Evolutionary conservation across 2,329 filamentous ascomycete genomes (phyloP), one percentile per base, ranked within the genome.

Genomic region (Didymella segeticola): DNA sequence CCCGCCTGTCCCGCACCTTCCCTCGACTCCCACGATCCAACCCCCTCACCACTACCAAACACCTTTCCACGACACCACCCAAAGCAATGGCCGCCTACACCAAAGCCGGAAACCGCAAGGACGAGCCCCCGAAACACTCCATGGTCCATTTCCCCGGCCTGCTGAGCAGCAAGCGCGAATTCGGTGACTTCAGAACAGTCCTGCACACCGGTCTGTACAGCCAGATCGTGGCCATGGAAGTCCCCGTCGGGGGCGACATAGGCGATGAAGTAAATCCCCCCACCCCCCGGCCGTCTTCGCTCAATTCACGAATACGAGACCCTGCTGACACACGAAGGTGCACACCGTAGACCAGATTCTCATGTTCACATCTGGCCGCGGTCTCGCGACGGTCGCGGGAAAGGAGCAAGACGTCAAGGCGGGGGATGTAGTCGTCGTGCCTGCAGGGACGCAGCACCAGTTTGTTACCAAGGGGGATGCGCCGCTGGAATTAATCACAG

Each of bases 291-390:
- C 8, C 15, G n/a, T n/a, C n/a, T 31, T 29, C 29, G 9, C 11
- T n/a, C 19, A 1, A 8, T 11, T 4, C 5, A 29, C 5, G 4
- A 17, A 7, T 47, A 17, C 19, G 30, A 25, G n/a, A 39, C 9
- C 25, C 25, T 5, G 25, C 25, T 26, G 2, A 14, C 14, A 1
- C 9, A 11, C 6, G 4, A 11, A 75, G 67, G 65, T 72, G 31
- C 85, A 88, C 67, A 83, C 82, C 0, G 85, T 87, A 30, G 86
- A 88, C 58, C 86, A 88, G 61, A 83, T 85, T 49, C 75, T 89
- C 11, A 84, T 86, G 11, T 87, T 88, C 71, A 88, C 84, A 0
- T 82, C 80, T 5, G 86, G 85, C 11, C 76, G 73, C 10, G 84
- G 82, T 0, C 80, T 82, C 22, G 85, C 84, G 1, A 85, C 82